These are phyloP conservation scores for Globisporangium perplexum DNA, from an alignment of 352 stramenopile species.

Conservation along the genomic window DNA sequence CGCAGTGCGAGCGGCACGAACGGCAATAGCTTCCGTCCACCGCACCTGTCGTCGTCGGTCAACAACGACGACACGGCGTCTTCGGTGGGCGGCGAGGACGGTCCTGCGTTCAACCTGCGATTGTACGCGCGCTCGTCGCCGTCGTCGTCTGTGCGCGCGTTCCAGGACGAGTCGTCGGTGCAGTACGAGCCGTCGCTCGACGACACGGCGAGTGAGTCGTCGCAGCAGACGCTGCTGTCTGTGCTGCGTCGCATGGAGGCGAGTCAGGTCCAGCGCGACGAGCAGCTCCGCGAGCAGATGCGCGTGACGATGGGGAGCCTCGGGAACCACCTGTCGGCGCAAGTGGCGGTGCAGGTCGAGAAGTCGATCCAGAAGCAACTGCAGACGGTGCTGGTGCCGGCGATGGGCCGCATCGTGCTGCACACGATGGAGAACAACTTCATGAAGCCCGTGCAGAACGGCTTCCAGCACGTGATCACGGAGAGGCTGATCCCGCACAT, in stretches of 20 bases:
- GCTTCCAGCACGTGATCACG: conserved; percentile 69
- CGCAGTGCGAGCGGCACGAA: conserved; percentile 10
- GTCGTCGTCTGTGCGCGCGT: conserved; percentile 72
- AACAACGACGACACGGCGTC: conserved; percentile 41
- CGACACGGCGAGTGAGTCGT: conserved; percentile 49
- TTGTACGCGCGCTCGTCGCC: conserved; percentile 72
- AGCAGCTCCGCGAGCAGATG: conserved; percentile 68
- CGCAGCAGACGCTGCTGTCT: conserved; percentile 49
- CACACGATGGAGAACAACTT: conserved; percentile 89
- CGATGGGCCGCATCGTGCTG: conserved; percentile 81
- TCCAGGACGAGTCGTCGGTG: conserved; percentile 69
- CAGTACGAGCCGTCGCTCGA: conserved; percentile 70
- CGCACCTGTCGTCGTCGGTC: conserved; percentile 4
- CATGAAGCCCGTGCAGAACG: conserved; percentile 79
- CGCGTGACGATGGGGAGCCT: conserved; percentile 52
- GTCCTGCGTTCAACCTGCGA: conserved; percentile 35
- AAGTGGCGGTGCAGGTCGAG: conserved; percentile 65
- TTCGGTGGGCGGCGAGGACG: conserved; percentile 50
- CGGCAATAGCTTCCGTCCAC: not conserved
- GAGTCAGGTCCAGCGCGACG: conserved; percentile 56
- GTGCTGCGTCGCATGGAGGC: conserved; percentile 70
- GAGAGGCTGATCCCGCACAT: conserved; percentile 71
- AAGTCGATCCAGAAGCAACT: conserved; percentile 83
- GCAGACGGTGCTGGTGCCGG: conserved; percentile 72
- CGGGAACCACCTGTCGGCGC: conserved; percentile 46